Base-by-base conservation (phyloP, 495 filamentous ascomycete species). In the Xylaria venustula region DNA sequence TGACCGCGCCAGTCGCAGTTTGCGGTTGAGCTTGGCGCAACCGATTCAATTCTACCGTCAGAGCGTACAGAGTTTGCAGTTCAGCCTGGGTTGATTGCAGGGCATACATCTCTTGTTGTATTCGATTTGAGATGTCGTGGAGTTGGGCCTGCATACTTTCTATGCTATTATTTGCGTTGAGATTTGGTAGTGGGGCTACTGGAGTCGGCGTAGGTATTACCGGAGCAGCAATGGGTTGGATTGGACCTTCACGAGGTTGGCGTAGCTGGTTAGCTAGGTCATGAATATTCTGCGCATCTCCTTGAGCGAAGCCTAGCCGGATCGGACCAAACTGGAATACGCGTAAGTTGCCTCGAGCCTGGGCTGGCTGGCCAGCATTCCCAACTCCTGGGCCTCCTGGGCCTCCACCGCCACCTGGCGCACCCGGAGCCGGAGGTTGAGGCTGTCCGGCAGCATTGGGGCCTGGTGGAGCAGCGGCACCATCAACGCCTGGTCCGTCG, bases 301-400 rank as follows among this genome's bases (percentile, higher is more conserved):
- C 78, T 61, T 84, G 77, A 36, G 81, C 82, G 59, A 85, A 83
- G 9, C 76, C 85, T 25, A 88, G 66, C 14, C 84, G 70, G 17
- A 88, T 65, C 8, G 85, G 85, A 1, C 85, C 85, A n/a, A 88
- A 66, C 58, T 85, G 85, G 66, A 86, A 85, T 63, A 87, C 70
- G 46, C 67, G 67, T 60, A 70, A 60, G 41, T 72, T 70, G 7
- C 63, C 64, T 28, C 67, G 67, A 20, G 53, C 54, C 17, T 65
- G 69, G 20, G 62, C 64, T 11, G 57, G 67, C 62, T 67, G 71
- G 15, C 60, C 65, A 26, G 40, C 70, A 49, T 66, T 71, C 2
- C 50, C 42, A 23, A 15, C 41, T 28, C 36, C 50, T 26, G 47
- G 46, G 32, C 20, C 58, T 37, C 58, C 58, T 40, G 30, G 5